Percentiles rank a stretch among this genome's conserved stretches.
Conservation (phyloP, 345 rosid genomes). For the Bruguiera gymnorhiza region DNA sequence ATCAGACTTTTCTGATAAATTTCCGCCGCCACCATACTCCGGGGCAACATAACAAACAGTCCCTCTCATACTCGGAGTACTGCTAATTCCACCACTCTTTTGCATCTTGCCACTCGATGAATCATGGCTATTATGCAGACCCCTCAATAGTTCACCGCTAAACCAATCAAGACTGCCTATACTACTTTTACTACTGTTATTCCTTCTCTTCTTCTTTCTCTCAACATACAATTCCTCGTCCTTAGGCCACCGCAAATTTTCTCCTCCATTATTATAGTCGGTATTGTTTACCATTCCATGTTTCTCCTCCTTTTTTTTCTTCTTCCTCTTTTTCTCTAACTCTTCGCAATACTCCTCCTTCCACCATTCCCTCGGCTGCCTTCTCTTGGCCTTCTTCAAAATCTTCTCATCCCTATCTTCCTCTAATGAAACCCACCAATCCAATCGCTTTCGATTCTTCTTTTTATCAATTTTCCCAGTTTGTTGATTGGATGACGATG, state of each 20-base stretch:
- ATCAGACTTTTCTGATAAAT: slow-evolving; percentile 76
- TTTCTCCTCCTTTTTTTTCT: slow-evolving; percentile 52
- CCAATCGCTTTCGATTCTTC: slow-evolving; percentile 53
- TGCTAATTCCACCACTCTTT: slow-evolving; percentile 68
- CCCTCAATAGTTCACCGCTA: slow-evolving; percentile 69
- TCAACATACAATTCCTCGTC: slow-evolving; percentile 45
- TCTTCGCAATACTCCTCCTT: slow-evolving; percentile 89
- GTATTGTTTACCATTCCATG: slow-evolving; percentile 28
- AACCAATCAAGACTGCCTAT: slow-evolving; percentile 80
- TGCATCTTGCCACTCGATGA: slow-evolving; percentile 70
- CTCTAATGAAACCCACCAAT: slow-evolving; percentile 89
- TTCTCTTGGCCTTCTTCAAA: slow-evolving; percentile 54
- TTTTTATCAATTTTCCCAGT: slow-evolving; percentile 40
- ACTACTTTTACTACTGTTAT: slow-evolving; percentile 44
- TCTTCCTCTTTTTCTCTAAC: slow-evolving; percentile 58
- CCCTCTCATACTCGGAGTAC: slow-evolving; percentile 98
- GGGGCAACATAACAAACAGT: slow-evolving; percentile 91
- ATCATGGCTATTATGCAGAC: slow-evolving; percentile 52
- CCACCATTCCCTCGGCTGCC: slow-evolving; percentile 97
- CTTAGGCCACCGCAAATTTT: slow-evolving; percentile 64
- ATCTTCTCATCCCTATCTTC: slow-evolving; percentile 54
- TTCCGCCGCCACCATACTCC: slow-evolving; percentile 72
- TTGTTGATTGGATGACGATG: slow-evolving; percentile 22
- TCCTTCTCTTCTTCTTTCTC: slow-evolving; percentile 54
- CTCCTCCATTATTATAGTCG: slow-evolving; percentile 36